These are phyloP conservation scores for Scedosporium apiospermum DNA, from an alignment of 2,329 filamentous ascomycete genomes.

Conservation along the genomic window DNA sequence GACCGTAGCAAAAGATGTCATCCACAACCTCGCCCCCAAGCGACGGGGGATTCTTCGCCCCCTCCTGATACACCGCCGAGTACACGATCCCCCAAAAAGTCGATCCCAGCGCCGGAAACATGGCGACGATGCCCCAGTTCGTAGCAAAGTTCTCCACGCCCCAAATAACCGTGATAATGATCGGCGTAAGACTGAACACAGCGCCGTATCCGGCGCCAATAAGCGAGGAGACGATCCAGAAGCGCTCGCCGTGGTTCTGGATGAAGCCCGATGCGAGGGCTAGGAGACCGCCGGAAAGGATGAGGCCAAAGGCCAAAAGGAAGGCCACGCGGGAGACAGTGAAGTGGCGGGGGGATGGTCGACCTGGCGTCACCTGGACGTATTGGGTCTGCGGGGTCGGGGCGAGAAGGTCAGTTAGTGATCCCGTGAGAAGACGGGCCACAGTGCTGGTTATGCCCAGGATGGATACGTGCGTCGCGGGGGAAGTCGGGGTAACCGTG, in stretches of 20 bases:
- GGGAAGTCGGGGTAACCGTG: conserved; percentile 38
- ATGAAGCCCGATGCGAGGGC: conserved; percentile 67
- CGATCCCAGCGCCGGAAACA: conserved; percentile 79
- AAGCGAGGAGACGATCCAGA: conserved; percentile 76
- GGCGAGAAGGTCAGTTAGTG: conserved; percentile 79
- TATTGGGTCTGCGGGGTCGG: conserved; percentile 53
- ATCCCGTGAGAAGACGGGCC: conserved; percentile 83
- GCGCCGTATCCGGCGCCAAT: conserved; percentile 91
- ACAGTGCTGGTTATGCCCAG: conserved; percentile 83
- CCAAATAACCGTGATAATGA: conserved; percentile 96
- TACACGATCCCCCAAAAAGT: conserved; percentile 91
- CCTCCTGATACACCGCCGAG: conserved; percentile 66
- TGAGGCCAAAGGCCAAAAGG: conserved; percentile 62
- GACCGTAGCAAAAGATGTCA: conserved; percentile 68
- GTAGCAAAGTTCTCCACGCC: conserved; percentile 97
- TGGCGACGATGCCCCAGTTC: conserved; percentile 93
- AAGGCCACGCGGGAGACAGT: conserved; percentile 71
- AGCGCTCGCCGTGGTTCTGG: conserved; percentile 66
- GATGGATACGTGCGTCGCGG: conserved; percentile 85
- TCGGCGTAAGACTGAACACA: conserved; percentile 79
- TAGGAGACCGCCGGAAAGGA: conserved; percentile 68
- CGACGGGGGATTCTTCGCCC: conserved; percentile 35
- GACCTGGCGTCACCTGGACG: conserved; percentile 31
- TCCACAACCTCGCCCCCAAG: conserved; percentile 23
- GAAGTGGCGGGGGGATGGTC: conserved; percentile 27